phyloP scores from a whole-genome alignment of 768 basidiomycete species.

The Kondoa malvinella region DNA sequence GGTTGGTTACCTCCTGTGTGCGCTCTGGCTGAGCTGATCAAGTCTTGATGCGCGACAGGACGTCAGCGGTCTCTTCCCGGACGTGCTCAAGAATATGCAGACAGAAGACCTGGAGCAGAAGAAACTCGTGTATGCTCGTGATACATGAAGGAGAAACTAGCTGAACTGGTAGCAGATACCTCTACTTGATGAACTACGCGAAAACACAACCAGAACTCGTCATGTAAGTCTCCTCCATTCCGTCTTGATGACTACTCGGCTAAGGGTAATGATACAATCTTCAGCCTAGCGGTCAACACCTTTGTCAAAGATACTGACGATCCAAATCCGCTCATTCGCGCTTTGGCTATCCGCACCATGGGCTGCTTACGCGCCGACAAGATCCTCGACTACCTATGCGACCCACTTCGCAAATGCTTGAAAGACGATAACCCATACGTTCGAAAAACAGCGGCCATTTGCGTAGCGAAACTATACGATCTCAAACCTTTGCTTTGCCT shows the following conservation, averaged over 20 bases:
- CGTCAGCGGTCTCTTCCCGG: constrained; percentile 68
- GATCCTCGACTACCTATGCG: constrained; percentile 97
- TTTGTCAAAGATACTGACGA: constrained; percentile 92
- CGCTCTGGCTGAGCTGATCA: not conserved
- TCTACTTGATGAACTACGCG: constrained; percentile 98
- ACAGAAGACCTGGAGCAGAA: constrained; percentile 99
- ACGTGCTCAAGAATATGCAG: constrained; percentile 84
- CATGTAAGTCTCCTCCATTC: constrained; percentile 37
- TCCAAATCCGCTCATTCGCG: constrained; percentile 87
- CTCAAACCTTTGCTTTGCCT: constrained; percentile 87
- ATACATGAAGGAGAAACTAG: too few species aligned
- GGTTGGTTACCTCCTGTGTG: constrained; percentile 23
- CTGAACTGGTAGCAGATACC: constrained; percentile 37
- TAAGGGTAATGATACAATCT: too few species aligned
- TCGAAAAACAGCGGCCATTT: constrained; percentile 89
- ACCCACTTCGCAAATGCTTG: constrained; percentile 77
- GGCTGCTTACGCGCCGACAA: constrained; percentile 91
- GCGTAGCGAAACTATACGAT: constrained; percentile 94
- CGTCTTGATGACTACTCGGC: not conserved
- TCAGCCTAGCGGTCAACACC: constrained; percentile 75
- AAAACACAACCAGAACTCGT: constrained; percentile 98
- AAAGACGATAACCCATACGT: constrained; percentile 96
- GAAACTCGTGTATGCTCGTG: constrained; percentile 68
- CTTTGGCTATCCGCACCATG: constrained; percentile 95
- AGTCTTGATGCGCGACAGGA: constrained; percentile 15